phyloP scores from a whole-genome alignment of 169 alveolate genomes.

The Plasmodium sp. region DNA sequence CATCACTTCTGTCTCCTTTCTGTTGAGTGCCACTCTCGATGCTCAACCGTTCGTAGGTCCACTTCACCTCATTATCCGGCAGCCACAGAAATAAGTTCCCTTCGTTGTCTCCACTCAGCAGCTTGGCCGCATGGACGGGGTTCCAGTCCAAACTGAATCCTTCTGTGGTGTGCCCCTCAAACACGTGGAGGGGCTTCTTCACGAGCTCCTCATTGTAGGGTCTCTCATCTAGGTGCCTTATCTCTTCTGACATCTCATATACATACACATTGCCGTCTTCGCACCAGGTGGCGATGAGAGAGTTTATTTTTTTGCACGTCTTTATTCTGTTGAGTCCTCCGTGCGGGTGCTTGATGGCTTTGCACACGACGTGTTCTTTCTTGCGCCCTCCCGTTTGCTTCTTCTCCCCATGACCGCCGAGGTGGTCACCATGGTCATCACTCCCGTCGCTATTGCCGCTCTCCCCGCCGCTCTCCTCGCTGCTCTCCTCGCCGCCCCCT shows the following conservation, averaged over 20 bases:
- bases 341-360: slow-evolving; percentile 34
- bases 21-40: background rate
- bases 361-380: slow-evolving; percentile 11
- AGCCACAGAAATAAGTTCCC: slow-evolving; percentile 80
- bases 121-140: slow-evolving; percentile 75
- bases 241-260: slow-evolving; percentile 39
- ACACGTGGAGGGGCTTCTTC: slow-evolving; percentile 22
- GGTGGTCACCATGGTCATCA: background rate
- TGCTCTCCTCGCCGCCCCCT: background rate
- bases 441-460: background rate
- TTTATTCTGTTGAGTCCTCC: slow-evolving; percentile 55
- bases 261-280: slow-evolving; percentile 62
- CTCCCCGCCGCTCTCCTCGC: background rate
- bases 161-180: slow-evolving; percentile 77
- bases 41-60: slow-evolving; percentile 15
- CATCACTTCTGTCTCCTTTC: background rate
- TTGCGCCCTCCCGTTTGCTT: background rate
- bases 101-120: slow-evolving; percentile 82
- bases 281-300: slow-evolving; percentile 67
- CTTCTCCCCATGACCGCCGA: background rate
- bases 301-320: slow-evolving; percentile 31
- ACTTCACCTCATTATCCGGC: slow-evolving; percentile 62
- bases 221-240: slow-evolving; percentile 21
- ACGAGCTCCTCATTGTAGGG: slow-evolving; percentile 11
- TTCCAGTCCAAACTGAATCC: slow-evolving; percentile 87